Evolutionary conservation across 2,329 filamentous ascomycete species (phyloP).

Genomic region (Blastomyces silverae): DNA sequence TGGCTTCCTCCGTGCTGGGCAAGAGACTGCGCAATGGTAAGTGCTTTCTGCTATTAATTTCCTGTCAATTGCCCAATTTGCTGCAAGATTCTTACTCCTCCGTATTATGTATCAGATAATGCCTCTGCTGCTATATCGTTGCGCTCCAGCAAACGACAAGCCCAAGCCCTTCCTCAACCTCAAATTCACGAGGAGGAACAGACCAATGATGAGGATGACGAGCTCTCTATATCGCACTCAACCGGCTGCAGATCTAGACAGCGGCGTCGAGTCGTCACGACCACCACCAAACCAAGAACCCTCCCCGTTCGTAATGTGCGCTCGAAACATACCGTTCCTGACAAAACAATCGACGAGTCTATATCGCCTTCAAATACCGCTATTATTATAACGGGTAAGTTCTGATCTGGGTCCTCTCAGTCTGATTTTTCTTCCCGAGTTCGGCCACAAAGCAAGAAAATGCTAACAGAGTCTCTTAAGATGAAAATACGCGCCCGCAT

Average conservation of each 20-base stretch:
- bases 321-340: slow-evolving; percentile 44
- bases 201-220: neutral
- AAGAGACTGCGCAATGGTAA: slow-evolving; percentile 44
- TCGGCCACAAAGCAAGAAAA: neutral
- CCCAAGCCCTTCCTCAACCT: slow-evolving; percentile 34
- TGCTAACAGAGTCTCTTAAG: slow-evolving; percentile 21
- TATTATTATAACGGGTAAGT: slow-evolving; percentile 38
- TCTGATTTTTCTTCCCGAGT: neutral
- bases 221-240: slow-evolving; percentile 25
- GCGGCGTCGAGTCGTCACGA: slow-evolving; percentile 25
- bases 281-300: slow-evolving; percentile 19
- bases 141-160: slow-evolving; percentile 44
- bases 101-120: slow-evolving; percentile 20
- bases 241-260: slow-evolving; percentile 36
- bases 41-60: slow-evolving; percentile 19
- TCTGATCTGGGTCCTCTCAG: neutral
- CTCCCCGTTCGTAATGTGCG: slow-evolving; percentile 34
- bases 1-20: slow-evolving; percentile 33
- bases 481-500: slow-evolving; percentile 41
- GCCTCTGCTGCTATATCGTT: slow-evolving; percentile 26
- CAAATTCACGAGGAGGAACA: slow-evolving; percentile 34
- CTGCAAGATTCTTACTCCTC: neutral
- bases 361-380: slow-evolving; percentile 41
- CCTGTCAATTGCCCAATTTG: neutral
- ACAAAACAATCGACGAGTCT: slow-evolving; percentile 37